These are phyloP conservation scores for Carex littledalei DNA, from an alignment of 176 grass and related monocot genomes.

Conservation along the genomic window DNA sequence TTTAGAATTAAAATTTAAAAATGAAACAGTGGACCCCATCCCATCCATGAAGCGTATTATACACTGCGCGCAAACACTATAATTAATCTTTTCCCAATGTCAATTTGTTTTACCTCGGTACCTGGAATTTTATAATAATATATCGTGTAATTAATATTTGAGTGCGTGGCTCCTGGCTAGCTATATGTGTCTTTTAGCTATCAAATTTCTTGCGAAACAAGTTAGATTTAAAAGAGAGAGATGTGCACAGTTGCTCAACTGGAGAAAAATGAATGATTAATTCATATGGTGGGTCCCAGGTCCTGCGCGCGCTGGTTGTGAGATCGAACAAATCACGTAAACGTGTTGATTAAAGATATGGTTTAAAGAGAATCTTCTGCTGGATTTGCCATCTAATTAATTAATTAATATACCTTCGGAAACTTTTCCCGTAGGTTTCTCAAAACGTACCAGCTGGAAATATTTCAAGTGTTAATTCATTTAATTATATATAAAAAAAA, in stretches of 20 bases:
- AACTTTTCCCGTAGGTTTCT: neutral
- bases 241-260: neutral
- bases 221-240: neutral
- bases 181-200: neutral
- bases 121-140: neutral
- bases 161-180: neutral
- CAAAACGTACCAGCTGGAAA: no score
- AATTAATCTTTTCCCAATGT: neutral
- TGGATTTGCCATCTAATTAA: neutral
- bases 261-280: neutral
- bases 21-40: neutral
- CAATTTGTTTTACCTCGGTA: neutral
- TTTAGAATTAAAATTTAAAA: neutral
- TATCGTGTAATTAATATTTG: neutral
- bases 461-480: no score
- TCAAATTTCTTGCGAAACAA: neutral
- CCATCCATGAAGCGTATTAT: neutral
- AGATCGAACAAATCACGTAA: conserved; percentile 10
- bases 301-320: neutral
- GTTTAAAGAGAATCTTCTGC: conserved; percentile 9
- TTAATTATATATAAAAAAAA: no score
- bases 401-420: neutral
- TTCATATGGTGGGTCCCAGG: conserved; percentile 5
- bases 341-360: conserved; percentile 16
- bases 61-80: neutral